phyloP scores from a whole-genome alignment of 2,329 filamentous ascomycete species.

The Pseudogymnoascus sp. region DNA sequence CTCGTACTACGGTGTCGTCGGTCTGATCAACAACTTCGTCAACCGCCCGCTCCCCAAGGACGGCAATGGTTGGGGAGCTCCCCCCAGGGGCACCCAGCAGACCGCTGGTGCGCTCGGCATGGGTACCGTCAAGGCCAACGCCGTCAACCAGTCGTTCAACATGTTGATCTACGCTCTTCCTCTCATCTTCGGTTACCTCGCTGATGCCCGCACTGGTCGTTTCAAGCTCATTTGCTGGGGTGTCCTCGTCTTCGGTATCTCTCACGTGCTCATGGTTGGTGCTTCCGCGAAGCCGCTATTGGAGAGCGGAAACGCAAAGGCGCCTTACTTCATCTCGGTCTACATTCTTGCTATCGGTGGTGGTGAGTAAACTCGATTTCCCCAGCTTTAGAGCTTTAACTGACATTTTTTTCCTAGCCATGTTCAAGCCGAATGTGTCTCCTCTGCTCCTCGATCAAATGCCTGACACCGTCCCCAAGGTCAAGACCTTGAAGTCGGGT shows the following conservation, averaged over 20 bases:
- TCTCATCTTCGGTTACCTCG: slow-evolving; percentile 43
- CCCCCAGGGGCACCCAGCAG: slow-evolving; percentile 23
- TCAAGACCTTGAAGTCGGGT: slow-evolving; percentile 42
- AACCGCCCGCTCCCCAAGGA: slow-evolving; percentile 48
- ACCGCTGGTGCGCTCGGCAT: slow-evolving; percentile 49
- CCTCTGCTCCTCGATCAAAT: slow-evolving; percentile 54
- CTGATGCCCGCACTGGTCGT: slow-evolving; percentile 57
- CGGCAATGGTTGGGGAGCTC: slow-evolving; percentile 32
- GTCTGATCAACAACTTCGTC: slow-evolving; percentile 51
- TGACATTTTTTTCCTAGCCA: slow-evolving; percentile 49
- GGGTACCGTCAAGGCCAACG: slow-evolving; percentile 46
- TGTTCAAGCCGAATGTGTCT: slow-evolving; percentile 59
- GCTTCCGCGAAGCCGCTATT: slow-evolving; percentile 51
- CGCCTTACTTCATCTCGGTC: slow-evolving; percentile 22
- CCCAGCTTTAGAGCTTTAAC: slow-evolving; percentile 57
- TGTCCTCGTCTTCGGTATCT: slow-evolving; percentile 47
- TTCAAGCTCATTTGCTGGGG: slow-evolving; percentile 50
- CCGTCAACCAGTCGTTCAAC: slow-evolving; percentile 42
- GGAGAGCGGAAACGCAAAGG: slow-evolving; percentile 58
- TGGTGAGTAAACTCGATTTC: slow-evolving; percentile 35
- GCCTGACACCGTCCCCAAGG: slow-evolving; percentile 32
- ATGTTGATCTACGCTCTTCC: slow-evolving; percentile 44
- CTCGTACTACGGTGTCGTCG: slow-evolving; percentile 65
- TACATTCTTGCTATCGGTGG: slow-evolving; percentile 23
- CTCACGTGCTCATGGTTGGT: slow-evolving; percentile 53